Percentiles rank a stretch among this genome's conserved stretches.
phyloP scores from a whole-genome alignment of 306 rosid species.

The Hippophae tibetana region DNA sequence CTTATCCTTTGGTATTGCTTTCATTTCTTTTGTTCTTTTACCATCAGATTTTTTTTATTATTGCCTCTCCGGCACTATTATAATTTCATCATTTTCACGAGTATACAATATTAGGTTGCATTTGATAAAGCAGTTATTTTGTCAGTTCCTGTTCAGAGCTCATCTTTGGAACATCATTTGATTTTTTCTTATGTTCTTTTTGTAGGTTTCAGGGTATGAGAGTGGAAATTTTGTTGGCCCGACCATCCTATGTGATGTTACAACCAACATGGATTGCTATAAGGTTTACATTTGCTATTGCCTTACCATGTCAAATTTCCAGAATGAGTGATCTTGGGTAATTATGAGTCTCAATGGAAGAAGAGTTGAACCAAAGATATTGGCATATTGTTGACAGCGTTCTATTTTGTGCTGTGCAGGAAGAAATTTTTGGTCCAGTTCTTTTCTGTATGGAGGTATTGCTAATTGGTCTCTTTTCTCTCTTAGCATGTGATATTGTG shows the following conservation, averaged over 20 bases:
- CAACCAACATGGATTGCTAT: constrained; percentile 61
- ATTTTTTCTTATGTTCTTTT: constrained; percentile 9
- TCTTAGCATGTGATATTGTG: constrained; percentile 1
- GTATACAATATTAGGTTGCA: background rate
- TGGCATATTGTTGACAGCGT: constrained; percentile 27
- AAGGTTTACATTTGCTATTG: constrained; percentile 26
- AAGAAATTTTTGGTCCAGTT: constrained; percentile 64
- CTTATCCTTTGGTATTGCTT: too few relatives aligned
- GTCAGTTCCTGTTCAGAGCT: constrained; percentile 2
- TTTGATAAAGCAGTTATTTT: background rate
- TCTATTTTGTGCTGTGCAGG: constrained; percentile 40
- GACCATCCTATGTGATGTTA: constrained; percentile 48
- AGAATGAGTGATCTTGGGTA: constrained; percentile 14
- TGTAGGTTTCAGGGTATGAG: constrained; percentile 61
- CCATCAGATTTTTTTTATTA: background rate
- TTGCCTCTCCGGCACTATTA: background rate
- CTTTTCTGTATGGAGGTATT: constrained; percentile 65
- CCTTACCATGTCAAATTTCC: constrained; percentile 1
- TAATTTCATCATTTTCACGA: background rate
- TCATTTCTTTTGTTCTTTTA: too few relatives aligned
- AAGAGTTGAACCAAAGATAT: constrained; percentile 21
- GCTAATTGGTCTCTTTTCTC: constrained; percentile 5
- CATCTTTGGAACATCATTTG: constrained; percentile 10
- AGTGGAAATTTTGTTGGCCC: constrained; percentile 63
- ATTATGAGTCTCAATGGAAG: constrained; percentile 16